Conservation (phyloP, 2,329 filamentous ascomycete species). For the Botrytis medusae region DNA sequence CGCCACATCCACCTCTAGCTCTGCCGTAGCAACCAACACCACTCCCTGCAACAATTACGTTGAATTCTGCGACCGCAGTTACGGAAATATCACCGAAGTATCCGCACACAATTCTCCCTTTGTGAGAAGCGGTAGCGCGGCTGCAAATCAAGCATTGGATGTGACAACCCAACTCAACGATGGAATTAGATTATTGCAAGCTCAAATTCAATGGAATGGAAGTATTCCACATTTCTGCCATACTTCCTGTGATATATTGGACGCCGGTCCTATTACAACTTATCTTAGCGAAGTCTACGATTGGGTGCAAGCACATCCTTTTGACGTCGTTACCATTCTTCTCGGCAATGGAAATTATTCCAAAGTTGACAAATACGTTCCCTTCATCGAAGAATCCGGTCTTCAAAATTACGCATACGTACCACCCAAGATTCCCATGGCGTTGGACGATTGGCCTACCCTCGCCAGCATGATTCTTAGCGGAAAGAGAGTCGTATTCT, state of each 20-base stretch:
- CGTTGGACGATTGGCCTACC: conserved; percentile 77
- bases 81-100: conserved; percentile 79
- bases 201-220: conserved; percentile 62
- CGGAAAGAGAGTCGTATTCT: conserved; percentile 72
- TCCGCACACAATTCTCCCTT: conserved; percentile 83
- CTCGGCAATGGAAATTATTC: conserved; percentile 82
- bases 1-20: conserved; percentile 45
- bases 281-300: conserved; percentile 67
- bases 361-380: conserved; percentile 60
- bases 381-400: conserved; percentile 69
- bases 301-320: conserved; percentile 77
- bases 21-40: conserved; percentile 61
- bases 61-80: conserved; percentile 74
- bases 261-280: conserved; percentile 73
- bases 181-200: conserved; percentile 65
- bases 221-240: conserved; percentile 76
- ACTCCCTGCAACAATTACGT: conserved; percentile 76
- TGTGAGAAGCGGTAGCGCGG: conserved; percentile 65
- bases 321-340: conserved; percentile 84
- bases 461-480: conserved; percentile 72
- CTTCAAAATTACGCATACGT: conserved; percentile 72
- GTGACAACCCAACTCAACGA: conserved; percentile 76
- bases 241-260: conserved; percentile 76
- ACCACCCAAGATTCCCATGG: conserved; percentile 70
- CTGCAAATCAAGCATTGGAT: conserved; percentile 69